phyloP scores from a whole-genome alignment of 108 stramenopile species.

The Conticribra weissflogii region DNA sequence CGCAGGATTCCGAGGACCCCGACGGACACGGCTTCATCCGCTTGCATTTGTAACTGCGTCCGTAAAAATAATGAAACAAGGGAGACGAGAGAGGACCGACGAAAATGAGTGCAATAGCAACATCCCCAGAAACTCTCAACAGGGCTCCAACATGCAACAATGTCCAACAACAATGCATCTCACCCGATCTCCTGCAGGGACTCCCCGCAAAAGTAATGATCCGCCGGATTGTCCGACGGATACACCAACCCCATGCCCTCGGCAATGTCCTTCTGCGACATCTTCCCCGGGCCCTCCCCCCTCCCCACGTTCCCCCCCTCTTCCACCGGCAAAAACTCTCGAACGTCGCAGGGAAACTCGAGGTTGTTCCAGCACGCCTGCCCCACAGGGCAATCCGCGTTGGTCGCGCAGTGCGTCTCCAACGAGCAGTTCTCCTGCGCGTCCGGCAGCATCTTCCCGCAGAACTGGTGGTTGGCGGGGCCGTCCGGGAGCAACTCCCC shows the following conservation, averaged over 20 bases:
- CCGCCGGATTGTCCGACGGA: slow-evolving; percentile 22
- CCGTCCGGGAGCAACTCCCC: slow-evolving; percentile 7
- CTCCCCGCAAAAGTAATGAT: slow-evolving; percentile 35
- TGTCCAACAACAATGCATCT: no score
- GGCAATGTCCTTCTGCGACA: slow-evolving; percentile 26
- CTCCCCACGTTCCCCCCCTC: slow-evolving; percentile 20
- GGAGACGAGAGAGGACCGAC: no score
- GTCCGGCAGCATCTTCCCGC: not conserved
- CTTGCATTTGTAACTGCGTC: not conserved
- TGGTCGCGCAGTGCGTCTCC: slow-evolving; percentile 32
- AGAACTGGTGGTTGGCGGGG: slow-evolving; percentile 29
- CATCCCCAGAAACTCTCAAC: no score
- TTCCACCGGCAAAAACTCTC: slow-evolving; percentile 17
- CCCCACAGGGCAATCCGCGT: slow-evolving; percentile 12
- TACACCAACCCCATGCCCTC: slow-evolving; percentile 20
- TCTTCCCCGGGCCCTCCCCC: slow-evolving; percentile 4
- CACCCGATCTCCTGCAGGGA: slow-evolving; percentile 5
- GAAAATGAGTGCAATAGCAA: no score
- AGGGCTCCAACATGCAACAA: no score
- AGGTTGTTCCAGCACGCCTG: slow-evolving; percentile 23
- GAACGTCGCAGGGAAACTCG: slow-evolving; percentile 17
- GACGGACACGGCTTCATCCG: not conserved
- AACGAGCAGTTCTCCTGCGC: slow-evolving; percentile 8
- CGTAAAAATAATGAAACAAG: no score
- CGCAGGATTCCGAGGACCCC: not conserved